A percentile compares a stretch with the other conserved stretches of the same genome.
These are phyloP conservation scores for Asterella californica DNA, from an alignment of 225 moss, liverwort and hornwort species.

Conservation along the genomic window DNA sequence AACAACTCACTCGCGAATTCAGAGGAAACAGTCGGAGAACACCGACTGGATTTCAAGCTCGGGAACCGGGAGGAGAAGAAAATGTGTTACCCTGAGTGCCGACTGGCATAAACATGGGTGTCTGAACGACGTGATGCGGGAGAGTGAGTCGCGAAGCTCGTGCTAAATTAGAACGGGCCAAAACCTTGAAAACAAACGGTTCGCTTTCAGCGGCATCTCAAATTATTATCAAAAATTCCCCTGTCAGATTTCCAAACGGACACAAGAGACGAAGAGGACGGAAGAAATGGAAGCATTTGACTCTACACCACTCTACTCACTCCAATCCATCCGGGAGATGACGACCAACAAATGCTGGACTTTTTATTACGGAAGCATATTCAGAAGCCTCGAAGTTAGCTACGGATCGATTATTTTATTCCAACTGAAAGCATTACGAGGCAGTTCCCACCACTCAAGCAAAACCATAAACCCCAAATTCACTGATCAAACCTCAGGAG, in stretches of 20 bases:
- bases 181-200: conserved; percentile 47
- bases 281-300: not conserved
- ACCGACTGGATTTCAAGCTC: not conserved
- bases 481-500: not conserved
- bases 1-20: not conserved
- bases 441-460: too few relatives aligned
- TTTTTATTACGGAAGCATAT: not conserved
- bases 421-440: not conserved
- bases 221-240: not conserved
- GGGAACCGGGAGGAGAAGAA: not conserved
- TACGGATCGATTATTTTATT: not conserved
- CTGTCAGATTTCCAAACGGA: not conserved
- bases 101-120: conserved; percentile 95
- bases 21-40: not conserved
- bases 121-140: conserved; percentile 83
- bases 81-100: conserved; percentile 77
- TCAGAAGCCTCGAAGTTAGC: not conserved
- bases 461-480: not conserved
- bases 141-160: conserved; percentile 81
- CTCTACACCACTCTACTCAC: not conserved
- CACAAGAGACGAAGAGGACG: not conserved
- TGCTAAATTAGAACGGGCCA: conserved; percentile 82
- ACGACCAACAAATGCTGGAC: not conserved
- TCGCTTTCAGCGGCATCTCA: not conserved
- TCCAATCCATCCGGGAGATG: not conserved